Percentiles rank a stretch among this genome's conserved stretches.
phyloP scores from a whole-genome alignment of 1,139 yeast genomes.

The Kurtzmaniella quercitrusa region DNA sequence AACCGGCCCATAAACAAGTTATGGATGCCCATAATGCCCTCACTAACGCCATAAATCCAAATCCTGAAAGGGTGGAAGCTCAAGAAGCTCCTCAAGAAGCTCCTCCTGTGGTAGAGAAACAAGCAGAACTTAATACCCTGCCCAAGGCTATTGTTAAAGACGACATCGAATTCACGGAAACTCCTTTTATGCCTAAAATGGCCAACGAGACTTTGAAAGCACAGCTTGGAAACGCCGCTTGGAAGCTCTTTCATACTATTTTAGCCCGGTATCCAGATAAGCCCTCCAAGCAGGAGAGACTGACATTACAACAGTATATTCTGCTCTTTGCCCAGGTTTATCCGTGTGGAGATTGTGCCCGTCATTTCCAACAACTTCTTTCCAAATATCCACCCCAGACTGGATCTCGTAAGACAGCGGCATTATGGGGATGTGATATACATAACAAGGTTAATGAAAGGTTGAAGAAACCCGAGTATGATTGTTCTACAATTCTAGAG shows the following conservation, averaged over 20 bases:
- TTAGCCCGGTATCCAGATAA: slow-evolving; percentile 86
- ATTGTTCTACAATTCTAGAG: slow-evolving; percentile 77
- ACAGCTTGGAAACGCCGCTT: slow-evolving; percentile 81
- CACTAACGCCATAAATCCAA: no score
- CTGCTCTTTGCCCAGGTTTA: slow-evolving; percentile 71
- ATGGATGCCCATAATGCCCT: no score
- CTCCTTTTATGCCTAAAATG: slow-evolving; percentile 86
- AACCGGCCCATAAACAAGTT: slow-evolving; percentile 2
- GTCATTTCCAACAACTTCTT: slow-evolving; percentile 74
- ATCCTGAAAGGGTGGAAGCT: no score
- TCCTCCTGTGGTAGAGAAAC: background rate
- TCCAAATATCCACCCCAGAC: slow-evolving; percentile 81
- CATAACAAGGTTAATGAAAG: slow-evolving; percentile 82
- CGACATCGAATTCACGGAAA: slow-evolving; percentile 25
- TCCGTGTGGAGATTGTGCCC: slow-evolving; percentile 94
- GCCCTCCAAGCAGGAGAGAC: slow-evolving; percentile 61
- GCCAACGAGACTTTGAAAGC: slow-evolving; percentile 58
- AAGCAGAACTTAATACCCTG: background rate
- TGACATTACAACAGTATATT: slow-evolving; percentile 53
- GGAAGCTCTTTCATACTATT: slow-evolving; percentile 85
- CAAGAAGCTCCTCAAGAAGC: background rate
- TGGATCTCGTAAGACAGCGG: slow-evolving; percentile 71
- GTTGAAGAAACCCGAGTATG: slow-evolving; percentile 67
- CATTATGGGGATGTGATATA: slow-evolving; percentile 95
- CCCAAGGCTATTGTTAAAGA: background rate